Evolutionary conservation across 2,329 filamentous ascomycete species (phyloP), one percentile per base, ranked within the genome.

Genomic region (Ophiostoma ulmi): DNA sequence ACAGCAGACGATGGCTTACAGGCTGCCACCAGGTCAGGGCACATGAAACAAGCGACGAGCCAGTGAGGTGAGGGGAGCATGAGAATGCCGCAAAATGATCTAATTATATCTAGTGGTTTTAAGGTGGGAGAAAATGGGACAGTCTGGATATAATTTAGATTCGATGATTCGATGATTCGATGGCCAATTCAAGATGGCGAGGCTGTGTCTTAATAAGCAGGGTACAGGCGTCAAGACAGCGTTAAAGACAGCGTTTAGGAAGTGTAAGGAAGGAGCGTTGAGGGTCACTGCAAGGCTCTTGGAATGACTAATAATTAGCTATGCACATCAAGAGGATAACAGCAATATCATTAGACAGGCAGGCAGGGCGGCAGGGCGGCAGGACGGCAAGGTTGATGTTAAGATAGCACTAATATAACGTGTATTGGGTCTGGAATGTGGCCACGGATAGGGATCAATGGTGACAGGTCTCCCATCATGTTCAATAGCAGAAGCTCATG

Each of bases 31-130:
- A 44, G 52, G 69, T 63, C 70, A 70, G 72, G 69, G 58, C 73
- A 76, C 74, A 74, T 78, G 77, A 78, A 78, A 78, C 76, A 77
- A 74, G 74, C 76, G 75, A 75, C 67, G 20, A 44, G 44, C 71
- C 61, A 72, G 69, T 70, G 71, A 71, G 22, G 26, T 35, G 58
- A 63, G 58, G 58, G 58, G 68, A 65, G 52, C 52, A 22, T 26
- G 52, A 38, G 44, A 67, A 55, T 63, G 48, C 69, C 64, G 63
- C 41, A 38, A 63, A 35, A 31, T 44, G 61, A 36, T 63, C 58
- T 63, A 63, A 63, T 63, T 63, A 63, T 63, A 63, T 35, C 58
- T 35, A 6, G 22, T 14, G 39, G 14, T 55, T 44, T n/a, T 20
- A 20, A n/a, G 17, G 44, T 26, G 52, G 8, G 52, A 58, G 22